Evolutionary conservation across 257 asterid species (phyloP).

Genomic region (Paulownia fortunei): DNA sequence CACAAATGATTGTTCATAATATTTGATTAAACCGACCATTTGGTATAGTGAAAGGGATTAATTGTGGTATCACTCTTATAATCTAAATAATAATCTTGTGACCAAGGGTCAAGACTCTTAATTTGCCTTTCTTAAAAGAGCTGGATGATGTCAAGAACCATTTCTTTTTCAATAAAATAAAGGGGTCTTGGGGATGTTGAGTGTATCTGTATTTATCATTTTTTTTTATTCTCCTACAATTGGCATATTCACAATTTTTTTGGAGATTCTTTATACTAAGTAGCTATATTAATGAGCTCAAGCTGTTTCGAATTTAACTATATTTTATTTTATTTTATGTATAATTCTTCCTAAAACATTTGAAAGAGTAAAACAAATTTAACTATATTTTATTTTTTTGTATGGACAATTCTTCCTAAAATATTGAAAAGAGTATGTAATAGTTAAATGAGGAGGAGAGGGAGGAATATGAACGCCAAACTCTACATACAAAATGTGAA

Average conservation of each 20-base stretch:
- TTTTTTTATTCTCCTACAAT: background rate
- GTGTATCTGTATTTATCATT: background rate
- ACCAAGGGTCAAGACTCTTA: background rate
- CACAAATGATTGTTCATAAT: conserved; percentile 43
- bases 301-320: background rate
- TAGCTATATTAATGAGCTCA: background rate
- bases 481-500: too few relatives aligned
- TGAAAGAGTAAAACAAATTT: too few relatives aligned
- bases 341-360: too few relatives aligned
- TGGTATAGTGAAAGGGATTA: conserved; percentile 22
- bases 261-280: background rate
- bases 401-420: too few relatives aligned
- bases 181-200: background rate
- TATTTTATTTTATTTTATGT: too few relatives aligned
- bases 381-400: too few relatives aligned
- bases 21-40: conserved; percentile 49
- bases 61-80: background rate
- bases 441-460: too few relatives aligned
- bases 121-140: background rate
- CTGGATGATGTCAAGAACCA: background rate
- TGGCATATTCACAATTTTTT: background rate
- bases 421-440: background rate
- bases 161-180: background rate
- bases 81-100: background rate
- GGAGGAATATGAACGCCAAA: too few relatives aligned